Base-by-base conservation (phyloP, 1,284 basidiomycete species). In the Moesziomyces sp. region DNA sequence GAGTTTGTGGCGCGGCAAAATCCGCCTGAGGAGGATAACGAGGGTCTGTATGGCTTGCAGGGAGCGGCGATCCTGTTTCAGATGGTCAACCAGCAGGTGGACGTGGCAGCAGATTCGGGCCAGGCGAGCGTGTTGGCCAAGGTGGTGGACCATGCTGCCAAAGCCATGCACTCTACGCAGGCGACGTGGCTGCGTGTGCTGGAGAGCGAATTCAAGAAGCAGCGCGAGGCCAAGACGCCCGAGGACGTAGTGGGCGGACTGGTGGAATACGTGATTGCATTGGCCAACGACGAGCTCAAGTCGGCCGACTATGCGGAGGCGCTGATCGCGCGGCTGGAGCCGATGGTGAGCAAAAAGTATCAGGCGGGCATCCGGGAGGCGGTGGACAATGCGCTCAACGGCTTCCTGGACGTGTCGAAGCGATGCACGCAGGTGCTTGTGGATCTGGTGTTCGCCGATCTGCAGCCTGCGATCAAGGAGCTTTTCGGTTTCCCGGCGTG, bases 261-360 rank as follows among this genome's bases (percentile, higher is more conserved):
- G 56, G 93, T 94, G 64, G 96, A 98, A 86, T 99, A 99, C 85
- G 90, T 92, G 81, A 95, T 99, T 80, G 95, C 95, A 19, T 89
- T 99, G n/a, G 95, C 95, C 52, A 99, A 99, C 86, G 96, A 99
- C 86, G 94, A 97, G 85, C 91, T 99, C 86, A 96, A 95, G 85
- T 92, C 91, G 5, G 97, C 97, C 11, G 95, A 99, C 84, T 95
- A 92, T 81, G 90, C 92, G 11, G 96, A 99, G 86, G 89, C 90
- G 1, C 88, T 99, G 5, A 90, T 92, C 35, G 89, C 88, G 10
- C 90, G 95, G 46, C 87, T 99, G 34, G 96, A 98, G 85, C 90
- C 92, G 4, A 89, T 97, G 58, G 96, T 99, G 3, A 93, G 91
- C 18, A 91, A 93, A 78, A 98, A 98, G 86, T 98, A 99, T 85